A percentile compares a stretch with the other conserved stretches of the same genome.
These are phyloP conservation scores for Fusarium annulatum DNA, from an alignment of 2,329 filamentous ascomycete genomes.

Conservation along the genomic window DNA sequence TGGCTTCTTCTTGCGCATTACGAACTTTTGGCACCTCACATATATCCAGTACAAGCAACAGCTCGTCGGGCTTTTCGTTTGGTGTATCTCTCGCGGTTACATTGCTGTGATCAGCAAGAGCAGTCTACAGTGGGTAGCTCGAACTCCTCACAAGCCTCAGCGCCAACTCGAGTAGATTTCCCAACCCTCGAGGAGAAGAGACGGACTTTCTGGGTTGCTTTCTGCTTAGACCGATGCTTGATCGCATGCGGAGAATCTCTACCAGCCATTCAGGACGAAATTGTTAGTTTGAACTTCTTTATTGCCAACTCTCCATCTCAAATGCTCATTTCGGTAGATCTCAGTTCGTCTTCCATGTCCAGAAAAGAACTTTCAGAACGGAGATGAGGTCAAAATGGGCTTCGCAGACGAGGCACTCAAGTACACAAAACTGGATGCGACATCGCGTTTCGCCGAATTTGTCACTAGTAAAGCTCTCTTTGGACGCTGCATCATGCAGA, in stretches of 20 bases:
- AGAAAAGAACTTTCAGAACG: not conserved
- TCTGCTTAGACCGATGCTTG: not conserved
- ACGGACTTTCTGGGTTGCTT: not conserved
- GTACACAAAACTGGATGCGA: not conserved
- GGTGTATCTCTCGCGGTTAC: not conserved
- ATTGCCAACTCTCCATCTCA: not conserved
- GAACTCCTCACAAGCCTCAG: not conserved
- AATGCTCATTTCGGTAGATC: not conserved
- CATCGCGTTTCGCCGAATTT: not conserved
- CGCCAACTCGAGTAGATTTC: not conserved
- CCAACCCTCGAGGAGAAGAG: not conserved
- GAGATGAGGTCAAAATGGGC: not conserved
- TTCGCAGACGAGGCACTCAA: not conserved
- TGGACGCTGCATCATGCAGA: not conserved
- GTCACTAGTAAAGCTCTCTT: not conserved
- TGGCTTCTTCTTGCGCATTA: not conserved
- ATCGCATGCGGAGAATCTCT: not conserved
- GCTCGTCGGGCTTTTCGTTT: not conserved
- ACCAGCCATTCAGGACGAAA: not conserved
- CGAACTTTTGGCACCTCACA: not conserved
- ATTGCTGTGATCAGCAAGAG: not conserved
- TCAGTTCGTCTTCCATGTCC: not conserved
- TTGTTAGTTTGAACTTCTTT: not conserved
- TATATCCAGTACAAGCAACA: not conserved
- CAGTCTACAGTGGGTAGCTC: not conserved